phyloP scores from a whole-genome alignment of 176 grass and related monocot genomes.

The Guadua angustifolia region DNA sequence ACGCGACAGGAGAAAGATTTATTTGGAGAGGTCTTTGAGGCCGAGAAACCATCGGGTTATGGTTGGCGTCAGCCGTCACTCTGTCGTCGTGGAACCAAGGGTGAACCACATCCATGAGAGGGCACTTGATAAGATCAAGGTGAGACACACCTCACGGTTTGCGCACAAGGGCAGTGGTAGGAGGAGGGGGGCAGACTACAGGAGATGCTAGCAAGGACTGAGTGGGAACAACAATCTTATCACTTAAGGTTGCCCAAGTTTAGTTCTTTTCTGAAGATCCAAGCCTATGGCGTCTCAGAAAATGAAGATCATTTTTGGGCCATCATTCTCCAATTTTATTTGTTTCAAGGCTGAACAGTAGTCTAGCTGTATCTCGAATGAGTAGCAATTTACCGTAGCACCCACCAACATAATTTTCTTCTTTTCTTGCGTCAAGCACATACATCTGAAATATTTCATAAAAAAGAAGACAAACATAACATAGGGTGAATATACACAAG shows the following conservation, averaged over 20 bases:
- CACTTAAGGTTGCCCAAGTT: background rate
- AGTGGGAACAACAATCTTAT: background rate
- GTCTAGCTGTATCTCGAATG: background rate
- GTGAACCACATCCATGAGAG: slow-evolving; percentile 7
- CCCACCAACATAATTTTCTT: slow-evolving; percentile 39
- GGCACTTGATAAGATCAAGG: slow-evolving; percentile 49
- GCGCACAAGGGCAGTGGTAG: slow-evolving; percentile 51
- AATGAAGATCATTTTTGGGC: background rate
- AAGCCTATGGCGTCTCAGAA: background rate
- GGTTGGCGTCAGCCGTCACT: slow-evolving; percentile 43
- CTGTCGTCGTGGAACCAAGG: slow-evolving; percentile 22
- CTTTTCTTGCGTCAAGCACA: slow-evolving; percentile 18
- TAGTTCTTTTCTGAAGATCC: background rate
- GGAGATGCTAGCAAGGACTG: slow-evolving; percentile 26
- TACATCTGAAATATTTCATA: slow-evolving; percentile 24
- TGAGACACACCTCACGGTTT: slow-evolving; percentile 57
- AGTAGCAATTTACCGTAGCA: slow-evolving; percentile 7
- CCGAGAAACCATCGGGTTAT: slow-evolving; percentile 43
- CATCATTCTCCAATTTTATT: background rate
- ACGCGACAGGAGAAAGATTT: slow-evolving; percentile 35
- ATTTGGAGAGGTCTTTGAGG: slow-evolving; percentile 57
- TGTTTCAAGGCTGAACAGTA: slow-evolving; percentile 6
- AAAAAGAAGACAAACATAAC: slow-evolving; percentile 2
- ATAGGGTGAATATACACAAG: slow-evolving; percentile 43
- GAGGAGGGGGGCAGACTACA: slow-evolving; percentile 34